Percentiles rank a stretch among this genome's conserved stretches.
Evolutionary conservation across 352 stramenopile species (phyloP).

Genomic region (Phytophthora crassamura): DNA sequence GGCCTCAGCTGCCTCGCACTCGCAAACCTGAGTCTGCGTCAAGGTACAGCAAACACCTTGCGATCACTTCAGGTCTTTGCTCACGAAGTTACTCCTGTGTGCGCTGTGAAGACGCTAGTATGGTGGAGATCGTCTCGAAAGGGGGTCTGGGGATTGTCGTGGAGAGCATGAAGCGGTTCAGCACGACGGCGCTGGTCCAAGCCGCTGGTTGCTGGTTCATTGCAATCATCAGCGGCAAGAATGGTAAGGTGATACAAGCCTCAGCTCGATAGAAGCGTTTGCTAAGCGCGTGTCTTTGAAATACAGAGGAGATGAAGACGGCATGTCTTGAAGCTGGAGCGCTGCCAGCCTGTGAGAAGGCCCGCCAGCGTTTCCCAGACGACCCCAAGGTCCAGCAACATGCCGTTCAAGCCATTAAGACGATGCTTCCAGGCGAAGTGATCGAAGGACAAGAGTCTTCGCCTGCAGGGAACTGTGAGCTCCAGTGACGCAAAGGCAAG

Average conservation of each 20-base stretch:
- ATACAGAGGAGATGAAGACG: conserved; percentile 50
- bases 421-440: conserved; percentile 36
- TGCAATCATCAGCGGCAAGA: conserved; percentile 53
- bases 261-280: not conserved
- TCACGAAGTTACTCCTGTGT: not conserved
- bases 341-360: conserved; percentile 59
- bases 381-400: conserved; percentile 66
- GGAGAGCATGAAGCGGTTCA: conserved; percentile 62
- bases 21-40: conserved; percentile 62
- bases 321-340: conserved; percentile 59
- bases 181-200: conserved; percentile 49
- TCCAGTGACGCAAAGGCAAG: conserved; percentile 35
- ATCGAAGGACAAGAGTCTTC: conserved; percentile 11
- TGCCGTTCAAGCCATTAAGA: conserved; percentile 51
- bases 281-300: not conserved
- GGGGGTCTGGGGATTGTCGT: conserved; percentile 56
- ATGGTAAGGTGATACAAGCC: conserved; percentile 31
- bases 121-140: conserved; percentile 63
- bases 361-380: conserved; percentile 48
- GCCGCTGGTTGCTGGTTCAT: conserved; percentile 64
- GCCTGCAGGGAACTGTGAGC: conserved; percentile 6
- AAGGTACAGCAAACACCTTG: conserved; percentile 34
- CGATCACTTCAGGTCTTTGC: not conserved
- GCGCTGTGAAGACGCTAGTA: conserved; percentile 46
- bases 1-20: conserved; percentile 59